Evolutionary conservation across 305 asterid genomes (phyloP).

Genomic region (Solanum hybrid): DNA sequence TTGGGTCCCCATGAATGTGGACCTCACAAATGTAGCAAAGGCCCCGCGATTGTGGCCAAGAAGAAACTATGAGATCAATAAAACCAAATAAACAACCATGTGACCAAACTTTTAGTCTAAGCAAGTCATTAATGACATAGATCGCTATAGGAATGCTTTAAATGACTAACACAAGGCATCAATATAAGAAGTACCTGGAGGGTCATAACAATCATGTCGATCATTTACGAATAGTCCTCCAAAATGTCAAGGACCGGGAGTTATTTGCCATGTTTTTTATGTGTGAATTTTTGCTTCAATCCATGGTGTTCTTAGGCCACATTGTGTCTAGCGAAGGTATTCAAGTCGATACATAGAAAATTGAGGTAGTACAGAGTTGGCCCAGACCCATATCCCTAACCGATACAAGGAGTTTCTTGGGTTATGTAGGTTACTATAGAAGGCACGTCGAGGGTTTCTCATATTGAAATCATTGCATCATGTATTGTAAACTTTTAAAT

Average conservation of each 20-base stretch:
- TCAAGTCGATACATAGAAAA: neutral
- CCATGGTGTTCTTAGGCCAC: neutral
- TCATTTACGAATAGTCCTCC: neutral
- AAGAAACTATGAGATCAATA: no score
- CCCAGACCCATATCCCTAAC: neutral
- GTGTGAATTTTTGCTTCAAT: neutral
- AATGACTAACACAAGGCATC: neutral
- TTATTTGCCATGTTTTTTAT: neutral
- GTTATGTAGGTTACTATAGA: neutral
- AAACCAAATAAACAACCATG: neutral
- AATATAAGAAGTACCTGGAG: neutral
- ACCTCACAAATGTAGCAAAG: no score
- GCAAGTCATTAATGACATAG: neutral
- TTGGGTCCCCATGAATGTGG: no score
- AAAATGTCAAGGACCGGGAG: neutral
- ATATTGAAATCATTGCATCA: neutral
- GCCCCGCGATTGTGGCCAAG: no score
- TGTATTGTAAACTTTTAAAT: no score
- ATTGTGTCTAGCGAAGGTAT: neutral
- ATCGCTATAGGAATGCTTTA: neutral
- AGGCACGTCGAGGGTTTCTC: neutral
- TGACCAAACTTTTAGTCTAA: neutral
- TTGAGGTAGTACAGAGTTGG: neutral
- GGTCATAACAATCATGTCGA: no score
- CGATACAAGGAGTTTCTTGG: neutral